Evolutionary conservation across 495 filamentous ascomycete genomes (phyloP).

Genomic region (Daldinia decipiens): DNA sequence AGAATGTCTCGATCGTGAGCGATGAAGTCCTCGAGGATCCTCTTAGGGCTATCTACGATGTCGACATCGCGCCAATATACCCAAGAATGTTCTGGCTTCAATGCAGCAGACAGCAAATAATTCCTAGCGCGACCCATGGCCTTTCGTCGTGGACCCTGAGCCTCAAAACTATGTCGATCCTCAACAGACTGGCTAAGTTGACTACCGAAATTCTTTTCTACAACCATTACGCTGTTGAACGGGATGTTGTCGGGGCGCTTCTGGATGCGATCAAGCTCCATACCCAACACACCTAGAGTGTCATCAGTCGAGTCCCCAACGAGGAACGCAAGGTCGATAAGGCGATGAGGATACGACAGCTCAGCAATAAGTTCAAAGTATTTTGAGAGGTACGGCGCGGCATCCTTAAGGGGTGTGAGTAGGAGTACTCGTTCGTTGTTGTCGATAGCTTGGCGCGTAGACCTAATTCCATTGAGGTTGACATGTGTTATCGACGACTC

Average conservation of each 20-base stretch:
- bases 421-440: slow-evolving; percentile 94
- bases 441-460: slow-evolving; percentile 76
- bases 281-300: slow-evolving; percentile 79
- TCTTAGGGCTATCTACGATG: slow-evolving; percentile 87
- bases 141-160: slow-evolving; percentile 90
- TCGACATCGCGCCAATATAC: slow-evolving; percentile 99
- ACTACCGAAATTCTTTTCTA: slow-evolving; percentile 90
- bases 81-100: slow-evolving; percentile 96
- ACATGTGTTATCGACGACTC: slow-evolving; percentile 78
- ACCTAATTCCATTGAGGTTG: slow-evolving; percentile 86
- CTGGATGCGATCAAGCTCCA: slow-evolving; percentile 90
- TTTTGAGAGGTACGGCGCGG: slow-evolving; percentile 78
- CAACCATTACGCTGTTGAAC: slow-evolving; percentile 83
- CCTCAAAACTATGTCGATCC: slow-evolving; percentile 84
- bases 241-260: slow-evolving; percentile 77
- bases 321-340: slow-evolving; percentile 95
- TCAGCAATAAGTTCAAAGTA: slow-evolving; percentile 94
- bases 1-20: slow-evolving; percentile 92
- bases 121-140: slow-evolving; percentile 91
- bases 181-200: slow-evolving; percentile 76
- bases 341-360: slow-evolving; percentile 91
- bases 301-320: slow-evolving; percentile 92
- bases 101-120: slow-evolving; percentile 83
- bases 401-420: slow-evolving; percentile 93
- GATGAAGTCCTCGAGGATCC: slow-evolving; percentile 93